These are phyloP conservation scores for Aphanomyces euteiches DNA, from an alignment of 352 stramenopile genomes.

Conservation along the genomic window DNA sequence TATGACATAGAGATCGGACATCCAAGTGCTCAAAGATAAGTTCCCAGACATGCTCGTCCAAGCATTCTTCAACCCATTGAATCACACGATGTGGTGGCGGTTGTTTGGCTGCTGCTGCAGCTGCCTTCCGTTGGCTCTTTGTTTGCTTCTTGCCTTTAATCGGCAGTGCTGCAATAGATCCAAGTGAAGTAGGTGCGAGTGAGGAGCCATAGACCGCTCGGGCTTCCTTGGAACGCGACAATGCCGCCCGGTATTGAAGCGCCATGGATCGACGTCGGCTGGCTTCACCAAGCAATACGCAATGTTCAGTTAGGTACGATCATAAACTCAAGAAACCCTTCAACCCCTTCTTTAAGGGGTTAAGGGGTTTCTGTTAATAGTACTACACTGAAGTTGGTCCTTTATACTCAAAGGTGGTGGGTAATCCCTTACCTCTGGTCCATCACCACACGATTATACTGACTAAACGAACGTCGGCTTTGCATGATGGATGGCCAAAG, in stretches of 20 bases:
- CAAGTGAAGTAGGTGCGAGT: neutral
- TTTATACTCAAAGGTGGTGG: too few relatives aligned
- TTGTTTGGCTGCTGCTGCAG: slow-evolving; percentile 2
- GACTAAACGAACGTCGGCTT: too few relatives aligned
- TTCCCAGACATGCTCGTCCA: slow-evolving; percentile 32
- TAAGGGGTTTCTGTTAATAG: too few relatives aligned
- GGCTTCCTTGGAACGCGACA: neutral
- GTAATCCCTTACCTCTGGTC: too few relatives aligned
- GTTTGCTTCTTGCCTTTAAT: slow-evolving; percentile 31
- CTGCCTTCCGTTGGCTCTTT: slow-evolving; percentile 26
- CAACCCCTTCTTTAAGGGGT: too few relatives aligned
- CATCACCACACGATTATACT: neutral
- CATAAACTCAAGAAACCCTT: too few relatives aligned
- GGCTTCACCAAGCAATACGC: too few relatives aligned
- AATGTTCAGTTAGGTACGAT: too few relatives aligned
- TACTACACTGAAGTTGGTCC: too few relatives aligned
- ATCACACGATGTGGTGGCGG: neutral
- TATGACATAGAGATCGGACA: slow-evolving; percentile 32
- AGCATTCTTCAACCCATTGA: slow-evolving; percentile 25
- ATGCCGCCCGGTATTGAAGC: neutral
- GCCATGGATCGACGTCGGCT: too few relatives aligned
- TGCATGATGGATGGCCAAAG: too few relatives aligned
- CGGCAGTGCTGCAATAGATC: slow-evolving; percentile 18
- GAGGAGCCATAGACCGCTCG: too few relatives aligned
- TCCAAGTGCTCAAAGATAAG: slow-evolving; percentile 38